Conservation (phyloP, 495 filamentous ascomycete genomes). For the Trichoderma erinaceum region DNA sequence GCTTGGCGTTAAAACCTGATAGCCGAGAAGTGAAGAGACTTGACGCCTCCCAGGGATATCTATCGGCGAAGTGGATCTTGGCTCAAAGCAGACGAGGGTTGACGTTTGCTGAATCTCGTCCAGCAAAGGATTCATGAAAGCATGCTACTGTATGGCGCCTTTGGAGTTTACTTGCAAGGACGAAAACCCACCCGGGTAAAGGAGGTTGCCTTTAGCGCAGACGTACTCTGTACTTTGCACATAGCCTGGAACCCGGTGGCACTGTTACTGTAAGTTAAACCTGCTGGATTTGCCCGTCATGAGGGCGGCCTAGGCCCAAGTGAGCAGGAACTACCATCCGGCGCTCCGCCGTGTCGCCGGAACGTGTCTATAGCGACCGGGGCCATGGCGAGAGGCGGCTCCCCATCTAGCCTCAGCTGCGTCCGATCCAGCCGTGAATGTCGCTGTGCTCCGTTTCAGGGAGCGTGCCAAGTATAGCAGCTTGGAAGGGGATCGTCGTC, state of each 20-base stretch:
- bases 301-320: slow-evolving; percentile 5
- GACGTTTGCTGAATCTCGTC: not conserved
- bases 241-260: slow-evolving; percentile 4
- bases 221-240: not conserved
- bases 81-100: not conserved
- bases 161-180: not conserved
- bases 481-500: slow-evolving; percentile 4
- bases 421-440: slow-evolving; percentile 8
- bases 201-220: not conserved
- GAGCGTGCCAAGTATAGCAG: not conserved
- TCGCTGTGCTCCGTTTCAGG: not conserved
- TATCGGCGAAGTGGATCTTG: slow-evolving; percentile 6
- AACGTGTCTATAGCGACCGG: not conserved
- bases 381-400: not conserved
- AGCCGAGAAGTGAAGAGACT: not conserved
- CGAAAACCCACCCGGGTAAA: not conserved
- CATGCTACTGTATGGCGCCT: not conserved
- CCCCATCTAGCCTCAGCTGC: slow-evolving; percentile 2
- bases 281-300: slow-evolving; percentile 9
- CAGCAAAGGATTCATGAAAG: not conserved
- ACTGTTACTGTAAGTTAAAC: not conserved
- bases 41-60: not conserved
- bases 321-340: slow-evolving; percentile 6
- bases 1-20: not conserved
- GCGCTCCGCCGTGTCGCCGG: slow-evolving; percentile 9